Percentiles rank a stretch among this genome's conserved stretches.
Evolutionary conservation across 2,329 filamentous ascomycete species (phyloP).

Genomic region (Eutypa lata): DNA sequence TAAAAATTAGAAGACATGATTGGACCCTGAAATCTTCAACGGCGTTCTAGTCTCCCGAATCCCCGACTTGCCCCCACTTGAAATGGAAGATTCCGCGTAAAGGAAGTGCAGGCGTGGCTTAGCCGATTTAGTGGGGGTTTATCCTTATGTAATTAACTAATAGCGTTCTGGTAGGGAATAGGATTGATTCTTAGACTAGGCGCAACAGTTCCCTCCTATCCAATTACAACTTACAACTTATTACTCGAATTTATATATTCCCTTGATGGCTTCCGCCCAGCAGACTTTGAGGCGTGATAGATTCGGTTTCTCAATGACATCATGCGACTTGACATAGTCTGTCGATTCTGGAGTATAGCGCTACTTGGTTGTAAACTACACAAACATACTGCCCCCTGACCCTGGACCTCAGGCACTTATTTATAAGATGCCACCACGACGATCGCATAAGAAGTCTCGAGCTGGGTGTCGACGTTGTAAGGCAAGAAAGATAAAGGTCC

Average conservation of each 20-base stretch:
- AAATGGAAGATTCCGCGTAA: too few relatives aligned
- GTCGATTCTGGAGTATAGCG: background rate
- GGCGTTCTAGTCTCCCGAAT: background rate
- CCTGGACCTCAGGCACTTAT: constrained; percentile 7
- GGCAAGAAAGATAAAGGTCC: constrained; percentile 66
- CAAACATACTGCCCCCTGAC: background rate
- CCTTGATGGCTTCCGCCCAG: background rate
- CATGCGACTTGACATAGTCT: background rate
- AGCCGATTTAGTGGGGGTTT: too few relatives aligned
- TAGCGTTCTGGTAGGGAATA: too few relatives aligned
- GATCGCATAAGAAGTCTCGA: constrained; percentile 68
- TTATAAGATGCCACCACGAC: constrained; percentile 64
- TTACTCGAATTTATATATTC: too few relatives aligned
- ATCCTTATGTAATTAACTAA: too few relatives aligned
- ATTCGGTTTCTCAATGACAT: background rate
- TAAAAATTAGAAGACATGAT: too few relatives aligned
- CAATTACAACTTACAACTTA: too few relatives aligned
- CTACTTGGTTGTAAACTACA: background rate
- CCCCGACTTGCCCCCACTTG: background rate
- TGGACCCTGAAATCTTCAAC: background rate
- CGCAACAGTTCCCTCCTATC: too few relatives aligned
- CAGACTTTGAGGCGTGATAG: background rate
- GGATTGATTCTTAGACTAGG: too few relatives aligned
- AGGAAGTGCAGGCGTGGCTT: too few relatives aligned
- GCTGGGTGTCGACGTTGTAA: constrained; percentile 66